These are phyloP conservation scores for Fraxinus sp. DNA, from an alignment of 305 asterid species.

Conservation along the genomic window DNA sequence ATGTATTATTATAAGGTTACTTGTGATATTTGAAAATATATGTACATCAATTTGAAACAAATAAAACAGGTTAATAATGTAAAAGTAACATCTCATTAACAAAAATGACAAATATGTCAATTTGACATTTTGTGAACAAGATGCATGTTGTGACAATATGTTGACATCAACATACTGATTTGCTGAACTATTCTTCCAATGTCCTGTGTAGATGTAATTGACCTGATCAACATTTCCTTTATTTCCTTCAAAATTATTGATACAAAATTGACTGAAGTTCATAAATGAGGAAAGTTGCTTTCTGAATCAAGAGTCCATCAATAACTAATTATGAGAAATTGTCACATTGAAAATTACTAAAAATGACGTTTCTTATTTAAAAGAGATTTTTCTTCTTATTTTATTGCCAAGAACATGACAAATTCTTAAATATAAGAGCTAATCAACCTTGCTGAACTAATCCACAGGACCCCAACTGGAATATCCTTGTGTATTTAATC, in stretches of 20 bases:
- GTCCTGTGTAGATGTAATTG: not conserved
- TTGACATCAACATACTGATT: not conserved
- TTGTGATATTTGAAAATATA: not conserved
- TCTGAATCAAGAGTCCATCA: not conserved
- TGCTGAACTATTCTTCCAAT: not conserved
- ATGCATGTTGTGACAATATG: not conserved
- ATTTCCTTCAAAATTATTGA: not conserved
- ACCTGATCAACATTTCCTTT: not conserved
- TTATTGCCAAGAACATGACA: not conserved
- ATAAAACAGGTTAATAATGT: not conserved
- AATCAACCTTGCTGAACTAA: not conserved
- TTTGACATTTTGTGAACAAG: not conserved
- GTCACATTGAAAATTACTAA: not conserved
- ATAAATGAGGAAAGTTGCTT: not conserved
- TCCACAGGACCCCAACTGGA: not conserved
- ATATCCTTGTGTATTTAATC: not conserved
- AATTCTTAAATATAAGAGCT: not conserved
- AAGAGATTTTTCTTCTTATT: not conserved
- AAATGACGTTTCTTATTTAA: not conserved
- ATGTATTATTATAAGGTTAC: not conserved
- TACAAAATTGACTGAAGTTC: not conserved
- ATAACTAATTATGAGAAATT: not conserved
- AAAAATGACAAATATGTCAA: not conserved
- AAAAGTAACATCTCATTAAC: not conserved
- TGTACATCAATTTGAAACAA: too few relatives aligned